Conservation (phyloP, 1,284 basidiomycete genomes). For the Ceratobasidium papillatum region DNA sequence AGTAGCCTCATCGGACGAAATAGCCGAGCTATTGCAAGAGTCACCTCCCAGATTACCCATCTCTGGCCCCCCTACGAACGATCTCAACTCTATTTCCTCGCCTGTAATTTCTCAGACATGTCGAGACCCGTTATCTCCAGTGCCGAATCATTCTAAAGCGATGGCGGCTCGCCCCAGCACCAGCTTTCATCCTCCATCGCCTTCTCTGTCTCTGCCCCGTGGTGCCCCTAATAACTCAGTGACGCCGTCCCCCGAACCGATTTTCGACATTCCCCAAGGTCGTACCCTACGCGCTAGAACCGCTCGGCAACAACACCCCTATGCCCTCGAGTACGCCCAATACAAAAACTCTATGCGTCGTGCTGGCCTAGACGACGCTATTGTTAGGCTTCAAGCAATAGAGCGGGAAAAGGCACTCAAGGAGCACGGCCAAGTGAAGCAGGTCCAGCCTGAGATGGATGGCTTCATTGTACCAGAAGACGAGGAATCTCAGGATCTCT, state of each 20-base stretch:
- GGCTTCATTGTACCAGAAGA: slow-evolving; percentile 38
- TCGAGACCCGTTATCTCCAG: background rate
- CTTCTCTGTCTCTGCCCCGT: background rate
- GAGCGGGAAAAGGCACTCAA: slow-evolving; percentile 2
- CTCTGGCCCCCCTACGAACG: background rate
- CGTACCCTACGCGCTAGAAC: slow-evolving; percentile 32
- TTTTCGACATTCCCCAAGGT: background rate
- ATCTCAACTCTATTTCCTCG: too few relatives aligned
- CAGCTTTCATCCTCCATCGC: background rate
- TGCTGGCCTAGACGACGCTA: slow-evolving; percentile 34
- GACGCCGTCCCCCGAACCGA: background rate
- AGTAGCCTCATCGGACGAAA: background rate
- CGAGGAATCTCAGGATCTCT: slow-evolving; percentile 38
- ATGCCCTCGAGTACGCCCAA: slow-evolving; percentile 32
- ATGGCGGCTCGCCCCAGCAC: background rate
- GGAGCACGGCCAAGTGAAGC: background rate
- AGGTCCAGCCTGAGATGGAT: slow-evolving; percentile 23
- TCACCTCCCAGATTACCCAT: background rate
- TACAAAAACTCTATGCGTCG: slow-evolving; percentile 34
- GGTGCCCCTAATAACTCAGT: too few relatives aligned
- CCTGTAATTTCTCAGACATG: background rate
- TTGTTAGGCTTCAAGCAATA: slow-evolving; percentile 7
- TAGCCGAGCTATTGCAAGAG: too few relatives aligned
- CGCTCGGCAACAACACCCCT: slow-evolving; percentile 38
- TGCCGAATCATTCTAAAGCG: background rate